Percentiles rank a stretch among this genome's conserved stretches.
These are phyloP conservation scores for Solanum clarkiae DNA, from an alignment of 257 asterid species.

Conservation along the genomic window DNA sequence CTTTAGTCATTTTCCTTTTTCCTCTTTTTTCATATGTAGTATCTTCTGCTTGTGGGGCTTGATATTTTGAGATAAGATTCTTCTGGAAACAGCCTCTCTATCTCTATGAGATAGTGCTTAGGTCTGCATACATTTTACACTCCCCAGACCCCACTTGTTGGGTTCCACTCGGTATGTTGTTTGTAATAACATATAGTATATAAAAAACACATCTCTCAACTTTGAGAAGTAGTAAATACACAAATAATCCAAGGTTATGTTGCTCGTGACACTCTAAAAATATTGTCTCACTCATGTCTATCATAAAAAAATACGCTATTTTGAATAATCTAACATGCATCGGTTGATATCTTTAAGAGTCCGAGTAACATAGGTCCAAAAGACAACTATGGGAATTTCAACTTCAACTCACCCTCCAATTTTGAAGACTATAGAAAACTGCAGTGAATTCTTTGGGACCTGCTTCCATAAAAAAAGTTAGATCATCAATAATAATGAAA, in stretches of 20 bases:
- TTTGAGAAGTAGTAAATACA: not conserved
- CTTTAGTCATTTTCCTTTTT: too few species aligned
- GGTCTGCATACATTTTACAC: too few species aligned
- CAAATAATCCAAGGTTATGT: not conserved
- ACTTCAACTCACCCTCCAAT: conserved; percentile 73
- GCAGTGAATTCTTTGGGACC: conserved; percentile 91
- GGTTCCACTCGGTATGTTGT: too few species aligned
- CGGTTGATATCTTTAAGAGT: not conserved
- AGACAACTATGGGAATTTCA: not conserved
- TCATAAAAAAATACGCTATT: not conserved
- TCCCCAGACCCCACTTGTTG: too few species aligned
- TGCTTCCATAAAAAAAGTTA: conserved; percentile 10
- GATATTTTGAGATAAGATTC: too few species aligned
- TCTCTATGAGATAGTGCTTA: too few species aligned
- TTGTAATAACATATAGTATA: not conserved
- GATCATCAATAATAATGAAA: not conserved
- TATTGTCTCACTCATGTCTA: not conserved
- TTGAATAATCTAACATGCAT: not conserved
- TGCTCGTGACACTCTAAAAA: not conserved
- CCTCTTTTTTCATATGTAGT: too few species aligned
- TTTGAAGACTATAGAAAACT: conserved; percentile 82
- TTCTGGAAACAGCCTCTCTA: not conserved
- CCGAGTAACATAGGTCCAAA: not conserved
- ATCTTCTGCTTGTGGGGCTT: too few species aligned
- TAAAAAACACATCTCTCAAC: not conserved